phyloP scores from a whole-genome alignment of 805 yeast genomes.

The Scheffersomyces coipomensis region DNA sequence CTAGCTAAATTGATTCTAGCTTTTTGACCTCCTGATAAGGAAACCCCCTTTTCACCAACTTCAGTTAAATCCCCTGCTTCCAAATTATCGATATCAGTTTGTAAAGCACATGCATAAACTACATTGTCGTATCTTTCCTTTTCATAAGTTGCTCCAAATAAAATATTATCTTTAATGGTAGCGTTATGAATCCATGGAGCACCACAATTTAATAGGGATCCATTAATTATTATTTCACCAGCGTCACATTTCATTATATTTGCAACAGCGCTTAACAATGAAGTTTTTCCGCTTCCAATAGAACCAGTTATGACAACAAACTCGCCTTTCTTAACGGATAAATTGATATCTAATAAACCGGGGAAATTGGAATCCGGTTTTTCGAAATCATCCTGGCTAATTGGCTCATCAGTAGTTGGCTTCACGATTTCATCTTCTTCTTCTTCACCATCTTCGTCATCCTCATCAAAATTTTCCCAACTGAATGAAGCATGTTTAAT shows the following conservation, averaged over 20 bases:
- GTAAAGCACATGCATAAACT: slow-evolving; percentile 64
- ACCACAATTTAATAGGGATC: slow-evolving; percentile 55
- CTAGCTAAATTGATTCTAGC: slow-evolving; percentile 79
- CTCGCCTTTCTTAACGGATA: slow-evolving; percentile 61
- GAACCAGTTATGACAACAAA: slow-evolving; percentile 75
- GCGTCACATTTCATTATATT: slow-evolving; percentile 62
- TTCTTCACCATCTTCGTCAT: slow-evolving; percentile 13
- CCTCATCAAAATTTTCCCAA: slow-evolving; percentile 52
- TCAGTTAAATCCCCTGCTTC: slow-evolving; percentile 78
- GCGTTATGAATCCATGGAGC: slow-evolving; percentile 87
- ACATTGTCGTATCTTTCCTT: slow-evolving; percentile 51
- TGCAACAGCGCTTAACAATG: slow-evolving; percentile 65
- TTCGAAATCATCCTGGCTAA: slow-evolving; percentile 3
- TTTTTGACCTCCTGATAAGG: slow-evolving; percentile 88
- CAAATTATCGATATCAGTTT: slow-evolving; percentile 60
- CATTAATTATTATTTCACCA: slow-evolving; percentile 55
- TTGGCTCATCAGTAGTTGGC: slow-evolving; percentile 4
- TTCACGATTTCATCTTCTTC: slow-evolving; percentile 7
- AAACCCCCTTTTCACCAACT: slow-evolving; percentile 84
- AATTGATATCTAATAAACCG: slow-evolving; percentile 50
- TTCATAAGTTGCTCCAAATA: slow-evolving; percentile 61
- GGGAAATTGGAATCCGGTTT: slow-evolving; percentile 18
- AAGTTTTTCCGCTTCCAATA: slow-evolving; percentile 81
- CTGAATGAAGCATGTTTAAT: slow-evolving; percentile 56
- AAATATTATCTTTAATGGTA: slow-evolving; percentile 70